Percentiles rank a stretch among this genome's conserved stretches.
Evolutionary conservation across 2,329 filamentous ascomycete genomes (phyloP).

Genomic region (Myriosclerotinia curreyana): DNA sequence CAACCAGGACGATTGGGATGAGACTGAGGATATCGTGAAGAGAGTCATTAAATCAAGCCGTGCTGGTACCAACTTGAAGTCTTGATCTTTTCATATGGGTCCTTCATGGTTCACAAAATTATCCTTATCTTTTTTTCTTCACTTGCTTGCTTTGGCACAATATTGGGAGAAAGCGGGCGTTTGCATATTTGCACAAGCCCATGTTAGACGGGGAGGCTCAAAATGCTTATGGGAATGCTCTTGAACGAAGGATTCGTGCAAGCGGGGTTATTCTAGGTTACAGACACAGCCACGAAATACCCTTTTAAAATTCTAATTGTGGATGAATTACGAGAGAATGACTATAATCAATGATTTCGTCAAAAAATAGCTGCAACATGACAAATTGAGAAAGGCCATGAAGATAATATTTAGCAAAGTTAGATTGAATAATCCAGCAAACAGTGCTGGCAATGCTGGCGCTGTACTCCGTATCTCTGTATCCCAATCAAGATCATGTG

Average conservation of each 20-base stretch:
- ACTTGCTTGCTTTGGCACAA: constrained; percentile 9
- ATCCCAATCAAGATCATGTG: background rate
- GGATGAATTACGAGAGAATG: constrained; percentile 15
- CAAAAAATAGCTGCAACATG: background rate
- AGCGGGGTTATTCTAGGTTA: constrained; percentile 16
- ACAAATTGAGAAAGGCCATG: constrained; percentile 1
- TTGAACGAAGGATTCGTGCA: constrained; percentile 5
- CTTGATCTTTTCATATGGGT: constrained; percentile 2
- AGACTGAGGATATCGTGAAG: constrained; percentile 79
- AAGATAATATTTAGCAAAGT: background rate
- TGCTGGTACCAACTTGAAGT: constrained; percentile 51
- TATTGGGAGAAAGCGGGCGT: constrained; percentile 20
- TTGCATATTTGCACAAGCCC: constrained; percentile 14
- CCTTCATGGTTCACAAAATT: background rate
- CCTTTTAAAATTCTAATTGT: constrained; percentile 8
- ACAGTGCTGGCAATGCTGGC: background rate
- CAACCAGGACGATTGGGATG: constrained; percentile 85
- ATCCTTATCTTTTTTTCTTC: constrained; percentile 3
- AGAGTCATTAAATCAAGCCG: constrained; percentile 71
- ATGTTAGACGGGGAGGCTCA: background rate
- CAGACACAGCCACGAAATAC: constrained; percentile 20
- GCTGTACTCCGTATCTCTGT: background rate
- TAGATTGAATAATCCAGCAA: background rate
- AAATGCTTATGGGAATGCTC: constrained; percentile 3
- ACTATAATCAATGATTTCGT: constrained; percentile 16